phyloP scores from a whole-genome alignment of 2,329 filamentous ascomycete genomes.

The Colletotrichum sp. region DNA sequence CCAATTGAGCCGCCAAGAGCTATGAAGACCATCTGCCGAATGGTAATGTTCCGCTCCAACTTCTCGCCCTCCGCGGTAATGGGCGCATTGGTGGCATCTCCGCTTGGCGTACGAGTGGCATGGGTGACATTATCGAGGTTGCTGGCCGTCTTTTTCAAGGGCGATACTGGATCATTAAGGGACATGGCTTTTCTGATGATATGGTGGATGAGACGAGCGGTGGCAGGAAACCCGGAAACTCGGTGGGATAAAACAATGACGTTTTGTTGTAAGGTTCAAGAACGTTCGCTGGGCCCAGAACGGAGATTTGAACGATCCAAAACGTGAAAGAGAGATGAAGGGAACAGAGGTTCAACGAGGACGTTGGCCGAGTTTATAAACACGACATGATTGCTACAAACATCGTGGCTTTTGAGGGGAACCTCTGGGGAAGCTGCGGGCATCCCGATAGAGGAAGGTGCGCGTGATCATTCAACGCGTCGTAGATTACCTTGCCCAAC shows the following conservation, averaged over 20 bases:
- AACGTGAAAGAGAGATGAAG: not conserved
- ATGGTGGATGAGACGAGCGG: not conserved
- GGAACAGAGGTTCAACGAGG: not conserved
- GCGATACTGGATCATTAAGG: too few relatives aligned
- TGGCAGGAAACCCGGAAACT: not conserved
- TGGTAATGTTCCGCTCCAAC: conserved; percentile 31
- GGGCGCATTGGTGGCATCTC: not conserved
- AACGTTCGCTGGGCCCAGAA: not conserved
- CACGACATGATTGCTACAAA: not conserved
- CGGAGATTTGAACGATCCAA: not conserved
- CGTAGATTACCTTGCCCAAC: not conserved
- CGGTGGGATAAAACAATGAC: not conserved
- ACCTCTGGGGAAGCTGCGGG: not conserved
- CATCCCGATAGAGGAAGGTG: not conserved
- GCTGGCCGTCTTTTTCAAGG: not conserved
- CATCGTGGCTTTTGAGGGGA: not conserved
- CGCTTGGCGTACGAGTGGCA: not conserved
- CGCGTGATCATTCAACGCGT: not conserved
- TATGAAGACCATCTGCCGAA: conserved; percentile 39
- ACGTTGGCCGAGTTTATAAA: not conserved
- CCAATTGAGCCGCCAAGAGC: conserved; percentile 40
- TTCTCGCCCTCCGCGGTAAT: conserved; percentile 8
- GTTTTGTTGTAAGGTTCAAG: not conserved
- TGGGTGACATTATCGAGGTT: not conserved
- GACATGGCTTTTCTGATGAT: not conserved